Percentiles rank a stretch among this genome's conserved stretches.
Conservation (phyloP, 192 early-diverging fungal species). For the Chytriomyces sp. region DNA sequence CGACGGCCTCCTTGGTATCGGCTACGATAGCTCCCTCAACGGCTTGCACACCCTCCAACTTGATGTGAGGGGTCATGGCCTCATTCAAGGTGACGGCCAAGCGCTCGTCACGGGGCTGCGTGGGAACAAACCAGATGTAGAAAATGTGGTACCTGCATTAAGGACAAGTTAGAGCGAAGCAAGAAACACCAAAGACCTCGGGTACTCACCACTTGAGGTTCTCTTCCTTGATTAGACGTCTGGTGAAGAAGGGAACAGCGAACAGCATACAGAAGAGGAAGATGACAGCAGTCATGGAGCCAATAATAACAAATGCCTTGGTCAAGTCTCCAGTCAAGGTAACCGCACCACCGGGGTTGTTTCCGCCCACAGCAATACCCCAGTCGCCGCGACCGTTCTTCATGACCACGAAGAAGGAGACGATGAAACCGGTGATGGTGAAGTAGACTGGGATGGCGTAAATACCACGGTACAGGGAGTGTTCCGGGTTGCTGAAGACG, state of each 20-base stretch:
- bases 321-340: background rate
- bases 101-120: background rate
- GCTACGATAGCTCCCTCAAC: slow-evolving; percentile 31
- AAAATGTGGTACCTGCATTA: slow-evolving; percentile 77
- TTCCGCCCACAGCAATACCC: too few species aligned
- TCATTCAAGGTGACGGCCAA: background rate
- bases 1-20: slow-evolving; percentile 7
- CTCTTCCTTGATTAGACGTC: slow-evolving; percentile 1
- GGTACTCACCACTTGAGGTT: slow-evolving; percentile 54
- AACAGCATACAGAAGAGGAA: background rate
- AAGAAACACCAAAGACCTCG: too few species aligned
- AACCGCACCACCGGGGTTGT: background rate
- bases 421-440: slow-evolving; percentile 43
- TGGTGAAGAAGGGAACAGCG: too few species aligned
- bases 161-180: too few species aligned
- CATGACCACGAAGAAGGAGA: slow-evolving; percentile 71
- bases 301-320: background rate
- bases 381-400: too few species aligned
- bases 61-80: slow-evolving; percentile 2
- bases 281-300: too few species aligned
- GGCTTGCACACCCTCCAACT: background rate
- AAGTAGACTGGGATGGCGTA: too few species aligned
- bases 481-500: background rate
- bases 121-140: slow-evolving; percentile 57
- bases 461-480: background rate